phyloP scores from a whole-genome alignment of 1,284 basidiomycete species.

The Erythrobasidium hasegawianum region DNA sequence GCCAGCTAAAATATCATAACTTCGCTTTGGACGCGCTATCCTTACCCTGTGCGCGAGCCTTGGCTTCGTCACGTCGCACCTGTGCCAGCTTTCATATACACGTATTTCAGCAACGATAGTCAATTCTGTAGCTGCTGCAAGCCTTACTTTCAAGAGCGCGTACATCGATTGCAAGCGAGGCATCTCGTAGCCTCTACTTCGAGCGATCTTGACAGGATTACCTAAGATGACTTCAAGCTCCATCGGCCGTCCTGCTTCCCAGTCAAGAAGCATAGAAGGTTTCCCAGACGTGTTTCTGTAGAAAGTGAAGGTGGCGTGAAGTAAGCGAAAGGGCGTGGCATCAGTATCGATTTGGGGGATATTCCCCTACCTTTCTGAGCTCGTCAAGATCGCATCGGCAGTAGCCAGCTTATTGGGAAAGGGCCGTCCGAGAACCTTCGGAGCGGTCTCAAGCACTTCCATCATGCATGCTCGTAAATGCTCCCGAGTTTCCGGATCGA shows the following conservation, averaged over 20 bases:
- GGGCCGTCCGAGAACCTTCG: slow-evolving; percentile 47
- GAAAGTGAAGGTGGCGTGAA: too few species aligned
- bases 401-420: slow-evolving; percentile 49
- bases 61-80: not conserved
- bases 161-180: slow-evolving; percentile 52
- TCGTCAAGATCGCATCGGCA: slow-evolving; percentile 49
- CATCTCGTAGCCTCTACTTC: slow-evolving; percentile 49
- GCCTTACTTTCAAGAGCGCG: slow-evolving; percentile 47
- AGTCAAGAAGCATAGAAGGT: slow-evolving; percentile 53
- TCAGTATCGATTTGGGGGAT: too few species aligned
- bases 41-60: too few species aligned
- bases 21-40: not conserved
- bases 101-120: too few species aligned
- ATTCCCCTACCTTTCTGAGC: slow-evolving; percentile 47
- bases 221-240: slow-evolving; percentile 52
- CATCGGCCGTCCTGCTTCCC: slow-evolving; percentile 49
- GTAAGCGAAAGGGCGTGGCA: too few species aligned
- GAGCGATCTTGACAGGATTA: slow-evolving; percentile 48
- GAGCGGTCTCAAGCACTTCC: slow-evolving; percentile 50
- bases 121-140: too few species aligned
- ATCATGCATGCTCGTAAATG: slow-evolving; percentile 52
- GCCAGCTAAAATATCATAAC: not conserved
- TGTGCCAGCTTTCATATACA: slow-evolving; percentile 8
- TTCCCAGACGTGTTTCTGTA: slow-evolving; percentile 48
- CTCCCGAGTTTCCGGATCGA: slow-evolving; percentile 47